Evolutionary conservation across 768 basidiomycete species (phyloP).

Genomic region (Kwoniella newhampshirensis): DNA sequence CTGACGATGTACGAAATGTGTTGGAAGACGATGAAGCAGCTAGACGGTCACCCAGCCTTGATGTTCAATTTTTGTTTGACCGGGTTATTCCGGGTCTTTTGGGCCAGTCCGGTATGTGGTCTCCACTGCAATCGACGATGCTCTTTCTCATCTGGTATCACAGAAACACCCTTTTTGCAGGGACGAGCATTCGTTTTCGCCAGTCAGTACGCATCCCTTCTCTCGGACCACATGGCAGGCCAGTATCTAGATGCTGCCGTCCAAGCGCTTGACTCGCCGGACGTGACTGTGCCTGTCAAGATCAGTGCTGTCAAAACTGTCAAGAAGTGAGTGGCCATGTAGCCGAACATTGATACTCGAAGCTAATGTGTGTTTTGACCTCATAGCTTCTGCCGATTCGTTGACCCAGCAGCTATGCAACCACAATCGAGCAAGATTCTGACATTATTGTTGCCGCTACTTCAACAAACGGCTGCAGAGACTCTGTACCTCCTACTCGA

Average conservation of each 20-base stretch:
- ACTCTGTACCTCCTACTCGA: slow-evolving; percentile 85
- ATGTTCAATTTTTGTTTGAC: slow-evolving; percentile 72
- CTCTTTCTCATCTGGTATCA: background rate
- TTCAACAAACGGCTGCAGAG: slow-evolving; percentile 77
- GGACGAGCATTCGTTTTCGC: slow-evolving; percentile 94
- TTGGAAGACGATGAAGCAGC: slow-evolving; percentile 73
- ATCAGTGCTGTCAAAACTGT: slow-evolving; percentile 90
- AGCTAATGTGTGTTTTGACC: background rate
- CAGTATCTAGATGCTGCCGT: slow-evolving; percentile 87
- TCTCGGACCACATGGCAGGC: slow-evolving; percentile 70
- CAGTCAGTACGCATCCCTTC: slow-evolving; percentile 74
- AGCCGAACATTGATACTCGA: background rate
- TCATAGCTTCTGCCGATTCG: slow-evolving; percentile 56
- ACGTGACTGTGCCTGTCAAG: slow-evolving; percentile 81
- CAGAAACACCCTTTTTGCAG: slow-evolving; percentile 89
- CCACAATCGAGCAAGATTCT: slow-evolving; percentile 73
- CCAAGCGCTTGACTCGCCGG: slow-evolving; percentile 72
- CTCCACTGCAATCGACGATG: background rate
- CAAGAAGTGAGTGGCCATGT: slow-evolving; percentile 80
- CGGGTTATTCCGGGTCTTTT: slow-evolving; percentile 78
- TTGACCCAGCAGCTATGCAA: slow-evolving; percentile 62
- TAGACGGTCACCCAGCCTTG: slow-evolving; percentile 66
- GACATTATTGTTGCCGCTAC: slow-evolving; percentile 77
- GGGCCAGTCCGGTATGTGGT: slow-evolving; percentile 63
- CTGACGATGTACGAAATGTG: slow-evolving; percentile 71